These are phyloP conservation scores for Mariannaea elegans DNA, from an alignment of 2,329 filamentous ascomycete species.

Conservation along the genomic window DNA sequence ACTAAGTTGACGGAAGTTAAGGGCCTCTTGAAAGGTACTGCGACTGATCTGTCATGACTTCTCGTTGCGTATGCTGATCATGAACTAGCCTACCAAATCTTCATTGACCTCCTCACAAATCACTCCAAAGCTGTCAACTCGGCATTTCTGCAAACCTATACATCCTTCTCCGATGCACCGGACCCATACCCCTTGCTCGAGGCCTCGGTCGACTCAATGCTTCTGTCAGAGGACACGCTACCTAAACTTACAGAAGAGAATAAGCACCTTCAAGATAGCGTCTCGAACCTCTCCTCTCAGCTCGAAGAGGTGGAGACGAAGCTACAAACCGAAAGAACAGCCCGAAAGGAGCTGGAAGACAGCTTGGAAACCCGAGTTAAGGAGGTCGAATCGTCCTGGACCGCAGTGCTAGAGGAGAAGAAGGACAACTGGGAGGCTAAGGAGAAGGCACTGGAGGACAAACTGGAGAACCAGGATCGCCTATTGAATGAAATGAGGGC, in stretches of 20 bases:
- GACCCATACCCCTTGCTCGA: slow-evolving; percentile 97
- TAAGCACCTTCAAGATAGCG: slow-evolving; percentile 81
- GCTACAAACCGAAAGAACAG: slow-evolving; percentile 79
- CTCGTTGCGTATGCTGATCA: slow-evolving; percentile 14
- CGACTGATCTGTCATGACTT: not conserved
- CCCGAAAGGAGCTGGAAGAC: slow-evolving; percentile 79
- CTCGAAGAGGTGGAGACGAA: slow-evolving; percentile 84
- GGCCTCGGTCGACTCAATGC: slow-evolving; percentile 92
- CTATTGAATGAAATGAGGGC: slow-evolving; percentile 95
- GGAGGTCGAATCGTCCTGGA: slow-evolving; percentile 91
- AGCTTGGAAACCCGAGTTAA: slow-evolving; percentile 82
- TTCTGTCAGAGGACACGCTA: slow-evolving; percentile 90
- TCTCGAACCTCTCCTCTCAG: slow-evolving; percentile 78
- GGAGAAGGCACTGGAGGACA: slow-evolving; percentile 90
- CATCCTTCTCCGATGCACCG: slow-evolving; percentile 91
- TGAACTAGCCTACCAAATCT: slow-evolving; percentile 85
- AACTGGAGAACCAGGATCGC: slow-evolving; percentile 92
- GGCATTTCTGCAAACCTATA: slow-evolving; percentile 92
- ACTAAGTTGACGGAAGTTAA: slow-evolving; percentile 91
- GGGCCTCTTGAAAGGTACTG: slow-evolving; percentile 80
- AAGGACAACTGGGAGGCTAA: slow-evolving; percentile 96
- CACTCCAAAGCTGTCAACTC: slow-evolving; percentile 95
- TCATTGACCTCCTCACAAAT: slow-evolving; percentile 95
- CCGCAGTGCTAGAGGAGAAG: slow-evolving; percentile 89
- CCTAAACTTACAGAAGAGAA: slow-evolving; percentile 92